phyloP scores from a whole-genome alignment of 202 grass and related monocot genomes.

The Panicum hallii region DNA sequence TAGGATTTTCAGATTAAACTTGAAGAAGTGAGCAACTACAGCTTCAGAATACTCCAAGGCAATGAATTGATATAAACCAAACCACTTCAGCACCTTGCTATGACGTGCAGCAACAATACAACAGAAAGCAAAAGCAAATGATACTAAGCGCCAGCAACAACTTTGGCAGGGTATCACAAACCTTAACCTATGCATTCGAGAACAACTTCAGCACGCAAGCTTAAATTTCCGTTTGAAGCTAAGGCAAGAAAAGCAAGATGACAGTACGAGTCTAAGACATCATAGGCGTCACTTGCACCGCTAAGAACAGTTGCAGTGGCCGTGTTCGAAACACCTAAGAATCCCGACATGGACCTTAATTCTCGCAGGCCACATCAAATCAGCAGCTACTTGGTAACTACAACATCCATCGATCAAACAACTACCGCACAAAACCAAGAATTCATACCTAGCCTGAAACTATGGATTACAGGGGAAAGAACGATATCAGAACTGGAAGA shows the following conservation, averaged over 20 bases:
- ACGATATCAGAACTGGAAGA: not conserved
- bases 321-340: not conserved
- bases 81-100: not conserved
- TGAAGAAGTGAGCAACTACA: not conserved
- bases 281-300: no score
- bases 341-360: not conserved
- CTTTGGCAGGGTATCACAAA: not conserved
- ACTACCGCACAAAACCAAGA: not conserved
- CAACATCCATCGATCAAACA: not conserved
- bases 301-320: not conserved
- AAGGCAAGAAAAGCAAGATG: not conserved
- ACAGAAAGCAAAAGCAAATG: not conserved
- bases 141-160: not conserved
- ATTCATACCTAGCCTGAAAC: not conserved
- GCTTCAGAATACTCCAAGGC: not conserved
- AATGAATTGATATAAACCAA: not conserved
- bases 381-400: not conserved
- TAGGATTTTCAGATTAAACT: not conserved
- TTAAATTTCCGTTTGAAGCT: not conserved
- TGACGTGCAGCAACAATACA: not conserved
- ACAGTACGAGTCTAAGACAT: no score
- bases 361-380: not conserved
- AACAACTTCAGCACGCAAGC: not conserved
- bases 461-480: not conserved
- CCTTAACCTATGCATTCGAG: not conserved